These are phyloP conservation scores for Nowakowskiella sp. DNA, from an alignment of 192 early-diverging fungal species.

Conservation along the genomic window DNA sequence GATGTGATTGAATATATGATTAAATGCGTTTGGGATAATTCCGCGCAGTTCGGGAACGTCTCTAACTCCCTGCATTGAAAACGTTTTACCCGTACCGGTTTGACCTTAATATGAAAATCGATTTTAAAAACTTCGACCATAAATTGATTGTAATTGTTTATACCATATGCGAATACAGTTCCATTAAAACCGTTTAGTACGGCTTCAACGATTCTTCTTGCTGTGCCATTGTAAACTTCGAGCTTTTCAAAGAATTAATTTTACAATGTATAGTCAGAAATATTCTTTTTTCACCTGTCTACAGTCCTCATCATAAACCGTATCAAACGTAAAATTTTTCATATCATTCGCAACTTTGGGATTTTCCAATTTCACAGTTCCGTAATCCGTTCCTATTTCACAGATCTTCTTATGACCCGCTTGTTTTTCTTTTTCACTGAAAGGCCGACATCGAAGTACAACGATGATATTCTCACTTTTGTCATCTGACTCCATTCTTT, in stretches of 20 bases:
- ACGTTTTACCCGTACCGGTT: constrained; percentile 50
- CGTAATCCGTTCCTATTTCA: constrained; percentile 24
- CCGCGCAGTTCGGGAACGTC: constrained; percentile 43
- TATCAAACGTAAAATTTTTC: constrained; percentile 57
- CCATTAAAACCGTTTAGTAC: constrained; percentile 56
- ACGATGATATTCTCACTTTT: constrained; percentile 36
- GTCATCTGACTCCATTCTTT: too few species aligned
- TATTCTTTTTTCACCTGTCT: constrained; percentile 30
- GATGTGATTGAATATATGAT: constrained; percentile 57
- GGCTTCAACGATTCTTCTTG: constrained; percentile 47
- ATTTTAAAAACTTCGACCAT: constrained; percentile 2
- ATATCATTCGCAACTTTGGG: constrained; percentile 38
- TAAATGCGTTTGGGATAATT: constrained; percentile 55
- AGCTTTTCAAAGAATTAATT: constrained; percentile 26
- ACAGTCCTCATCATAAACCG: constrained; percentile 46
- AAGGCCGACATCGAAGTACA: constrained; percentile 49
- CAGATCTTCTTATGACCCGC: constrained; percentile 42
- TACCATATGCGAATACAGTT: constrained; percentile 56
- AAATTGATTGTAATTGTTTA: constrained; percentile 1
- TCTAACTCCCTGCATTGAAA: constrained; percentile 55
- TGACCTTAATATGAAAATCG: constrained; percentile 24
- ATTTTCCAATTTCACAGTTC: constrained; percentile 32
- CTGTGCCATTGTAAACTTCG: constrained; percentile 53
- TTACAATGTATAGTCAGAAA: constrained; percentile 1
- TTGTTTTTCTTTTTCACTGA: constrained; percentile 44